A percentile compares a stretch with the other conserved stretches of the same genome.
Evolutionary conservation across 305 asterid genomes (phyloP).

Genomic region (Withania somnifera): DNA sequence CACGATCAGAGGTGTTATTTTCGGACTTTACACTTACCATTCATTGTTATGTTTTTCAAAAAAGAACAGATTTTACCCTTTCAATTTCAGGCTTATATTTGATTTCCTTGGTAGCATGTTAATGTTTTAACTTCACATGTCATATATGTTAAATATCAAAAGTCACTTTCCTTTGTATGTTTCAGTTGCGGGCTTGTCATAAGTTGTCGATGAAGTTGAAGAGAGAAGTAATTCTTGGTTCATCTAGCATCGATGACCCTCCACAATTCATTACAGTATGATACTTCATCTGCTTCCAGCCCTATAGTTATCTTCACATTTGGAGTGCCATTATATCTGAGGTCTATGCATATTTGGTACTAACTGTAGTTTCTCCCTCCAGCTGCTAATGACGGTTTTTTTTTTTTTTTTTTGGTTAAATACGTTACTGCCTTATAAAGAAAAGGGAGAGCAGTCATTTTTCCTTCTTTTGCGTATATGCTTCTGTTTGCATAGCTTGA

Average conservation of each 20-base stretch:
- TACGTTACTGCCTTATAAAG: not conserved
- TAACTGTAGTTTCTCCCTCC: not conserved
- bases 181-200: conserved; percentile 95
- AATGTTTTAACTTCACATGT: not conserved
- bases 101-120: not conserved
- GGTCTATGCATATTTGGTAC: not conserved
- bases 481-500: not conserved
- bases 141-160: not conserved
- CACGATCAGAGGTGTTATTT: conserved; percentile 81
- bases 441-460: not conserved
- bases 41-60: not conserved
- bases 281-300: not conserved
- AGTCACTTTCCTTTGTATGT: not conserved
- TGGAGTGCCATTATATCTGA: not conserved
- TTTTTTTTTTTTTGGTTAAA: too few species aligned
- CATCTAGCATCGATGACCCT: conserved; percentile 96
- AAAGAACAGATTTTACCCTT: not conserved
- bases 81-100: not conserved
- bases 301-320: not conserved
- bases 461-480: not conserved
- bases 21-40: not conserved
- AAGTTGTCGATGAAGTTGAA: conserved; percentile 74
- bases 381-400: not conserved
- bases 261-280: conserved; percentile 83
- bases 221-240: conserved; percentile 85